Evolutionary conservation across 495 filamentous ascomycete genomes (phyloP), one percentile per base, ranked within the genome.

Genomic region (Penicillium mononematosum): DNA sequence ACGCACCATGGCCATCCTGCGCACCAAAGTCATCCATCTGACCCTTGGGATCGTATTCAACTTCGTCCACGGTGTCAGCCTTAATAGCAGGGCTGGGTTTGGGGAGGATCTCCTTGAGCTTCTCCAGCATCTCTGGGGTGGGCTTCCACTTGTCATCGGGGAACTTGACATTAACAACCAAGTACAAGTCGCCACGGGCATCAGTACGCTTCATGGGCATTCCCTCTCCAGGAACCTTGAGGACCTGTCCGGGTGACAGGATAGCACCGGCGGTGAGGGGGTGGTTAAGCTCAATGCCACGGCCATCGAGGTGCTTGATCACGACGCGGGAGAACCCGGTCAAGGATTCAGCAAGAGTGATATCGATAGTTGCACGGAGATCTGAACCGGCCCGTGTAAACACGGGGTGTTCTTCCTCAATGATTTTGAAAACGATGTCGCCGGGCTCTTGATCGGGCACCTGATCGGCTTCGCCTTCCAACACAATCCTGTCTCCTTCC

Each of bases 391-490:
- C 86, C 42, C 94, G 83, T 45, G 83, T 81, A 74, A 98, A 98
- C 5, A 81, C 73, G 1, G 85, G 81, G 70, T 98, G 94, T 24
- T 88, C 83, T 56, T 86, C 83, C 76, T 98, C 91, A 2, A 85
- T 81, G 6, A 98, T 70, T 41, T 85, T 81, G 78, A 98, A 98
- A 53, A 98, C 79, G 58, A 98, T 91, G 65, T 97, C 90, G 46
- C 94, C 94, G 5, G 92, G 95, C 36, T 90, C 90, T 69, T 91
- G 88, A 63, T 91, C 91, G 1, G 94, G 95, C 17, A 87, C 78
- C 68, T 98, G 94, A 64, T 98, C 94, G 9, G 95, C 94, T 75
- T 98, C 95, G 46, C 94, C 93, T 69, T 94, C 87, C 24, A 98
- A 75, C 12, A 95, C 84, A 60, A 98, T 96, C 50, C 84, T 83